A percentile compares a stretch with the other conserved stretches of the same genome.
Evolutionary conservation across 768 basidiomycete species (phyloP).

Genomic region (Trametes sanguinea): DNA sequence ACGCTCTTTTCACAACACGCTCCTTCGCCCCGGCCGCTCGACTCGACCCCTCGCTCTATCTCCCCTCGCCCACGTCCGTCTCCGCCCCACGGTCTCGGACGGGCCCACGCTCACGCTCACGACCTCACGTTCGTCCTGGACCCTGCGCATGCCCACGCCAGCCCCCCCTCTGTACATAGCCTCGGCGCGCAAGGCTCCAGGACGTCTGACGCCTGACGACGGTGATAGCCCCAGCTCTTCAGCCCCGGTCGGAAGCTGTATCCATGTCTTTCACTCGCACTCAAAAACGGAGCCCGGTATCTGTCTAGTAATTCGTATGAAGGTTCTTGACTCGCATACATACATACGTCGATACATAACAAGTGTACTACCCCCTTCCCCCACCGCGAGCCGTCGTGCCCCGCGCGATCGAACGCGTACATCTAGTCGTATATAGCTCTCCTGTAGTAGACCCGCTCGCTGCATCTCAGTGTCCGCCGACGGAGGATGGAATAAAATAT

Average conservation of each 20-base stretch:
- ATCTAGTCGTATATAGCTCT: background rate
- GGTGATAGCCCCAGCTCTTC: background rate
- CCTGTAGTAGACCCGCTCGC: conserved; percentile 3
- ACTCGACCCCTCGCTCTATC: no score
- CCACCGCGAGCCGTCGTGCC: background rate
- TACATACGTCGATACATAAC: background rate
- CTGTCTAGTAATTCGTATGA: no score
- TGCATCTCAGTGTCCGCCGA: conserved; percentile 5
- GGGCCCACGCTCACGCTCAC: conserved; percentile 1
- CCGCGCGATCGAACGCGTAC: background rate
- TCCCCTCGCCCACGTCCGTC: background rate
- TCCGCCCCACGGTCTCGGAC: background rate
- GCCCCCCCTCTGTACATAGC: background rate
- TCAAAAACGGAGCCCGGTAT: conserved; percentile 5
- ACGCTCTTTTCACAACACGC: background rate
- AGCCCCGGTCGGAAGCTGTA: background rate
- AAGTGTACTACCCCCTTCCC: background rate
- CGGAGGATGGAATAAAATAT: conserved; percentile 20
- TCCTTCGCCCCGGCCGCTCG: background rate
- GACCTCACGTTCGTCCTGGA: background rate
- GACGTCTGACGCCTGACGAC: background rate
- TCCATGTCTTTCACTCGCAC: background rate
- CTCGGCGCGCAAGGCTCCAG: background rate
- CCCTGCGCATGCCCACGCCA: background rate
- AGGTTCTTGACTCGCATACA: no score